phyloP scores from a whole-genome alignment of 1,284 basidiomycete species.

The Hemileia vastatrix region DNA sequence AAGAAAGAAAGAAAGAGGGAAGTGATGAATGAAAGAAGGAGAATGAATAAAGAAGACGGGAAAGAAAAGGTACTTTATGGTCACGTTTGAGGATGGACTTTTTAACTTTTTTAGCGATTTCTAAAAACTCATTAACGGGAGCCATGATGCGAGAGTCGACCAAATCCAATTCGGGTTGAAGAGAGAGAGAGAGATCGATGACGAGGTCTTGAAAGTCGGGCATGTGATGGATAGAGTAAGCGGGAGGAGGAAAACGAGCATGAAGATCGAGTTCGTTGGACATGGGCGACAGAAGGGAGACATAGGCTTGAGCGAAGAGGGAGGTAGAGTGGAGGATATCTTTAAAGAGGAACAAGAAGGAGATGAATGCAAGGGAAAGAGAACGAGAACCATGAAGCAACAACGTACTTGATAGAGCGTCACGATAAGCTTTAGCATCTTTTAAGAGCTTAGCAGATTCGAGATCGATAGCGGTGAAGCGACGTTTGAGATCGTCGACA shows the following conservation, averaged over 20 bases:
- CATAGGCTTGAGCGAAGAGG: constrained; percentile 66
- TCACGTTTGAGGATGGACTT: constrained; percentile 94
- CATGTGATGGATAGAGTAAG: constrained; percentile 69
- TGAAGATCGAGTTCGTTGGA: constrained; percentile 44
- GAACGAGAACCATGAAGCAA: background rate
- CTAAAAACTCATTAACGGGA: constrained; percentile 80
- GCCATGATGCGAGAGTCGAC: constrained; percentile 77
- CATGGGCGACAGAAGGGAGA: constrained; percentile 68
- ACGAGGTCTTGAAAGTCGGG: constrained; percentile 61
- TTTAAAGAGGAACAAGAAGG: constrained; percentile 37
- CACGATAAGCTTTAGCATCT: constrained; percentile 77
- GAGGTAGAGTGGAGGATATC: constrained; percentile 70
- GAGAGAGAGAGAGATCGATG: constrained; percentile 63
- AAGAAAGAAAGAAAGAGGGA: constrained; percentile 17
- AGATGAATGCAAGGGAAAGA: background rate
- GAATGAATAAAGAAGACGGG: background rate
- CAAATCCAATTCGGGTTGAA: constrained; percentile 86
- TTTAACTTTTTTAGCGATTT: constrained; percentile 74
- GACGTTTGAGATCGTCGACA: constrained; percentile 76
- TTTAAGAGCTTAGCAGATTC: constrained; percentile 82
- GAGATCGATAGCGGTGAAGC: constrained; percentile 64
- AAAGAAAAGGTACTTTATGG: constrained; percentile 61
- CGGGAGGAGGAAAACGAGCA: constrained; percentile 40
- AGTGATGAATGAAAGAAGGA: background rate
- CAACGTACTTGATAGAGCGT: constrained; percentile 64